Percentiles rank a stretch among this genome's conserved stretches.
Evolutionary conservation across 116 monocot species (phyloP).

Genomic region (Zostera marina): DNA sequence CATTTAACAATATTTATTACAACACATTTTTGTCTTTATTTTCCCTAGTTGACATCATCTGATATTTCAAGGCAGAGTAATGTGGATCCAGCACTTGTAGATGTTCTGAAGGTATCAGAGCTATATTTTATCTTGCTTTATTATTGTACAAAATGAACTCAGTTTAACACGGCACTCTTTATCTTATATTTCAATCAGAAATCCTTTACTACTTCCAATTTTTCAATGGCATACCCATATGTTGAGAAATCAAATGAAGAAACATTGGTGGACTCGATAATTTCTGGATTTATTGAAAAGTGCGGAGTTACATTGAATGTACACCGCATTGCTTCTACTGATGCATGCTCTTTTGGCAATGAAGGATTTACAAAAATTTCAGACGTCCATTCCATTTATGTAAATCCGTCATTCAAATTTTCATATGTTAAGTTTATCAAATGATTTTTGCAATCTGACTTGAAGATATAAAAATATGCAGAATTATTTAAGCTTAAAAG

Average conservation of each 20-base stretch:
- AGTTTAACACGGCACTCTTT: too few species aligned
- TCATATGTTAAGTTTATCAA: background rate
- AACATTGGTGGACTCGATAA: conserved; percentile 49
- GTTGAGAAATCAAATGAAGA: conserved; percentile 36
- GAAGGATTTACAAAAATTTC: conserved; percentile 33
- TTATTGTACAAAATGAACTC: too few species aligned
- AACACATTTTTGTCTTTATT: background rate
- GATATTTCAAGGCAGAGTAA: conserved; percentile 47
- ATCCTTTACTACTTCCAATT: conserved; percentile 57
- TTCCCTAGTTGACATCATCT: conserved; percentile 55
- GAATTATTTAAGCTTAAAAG: conserved; percentile 45
- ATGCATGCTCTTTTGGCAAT: conserved; percentile 39
- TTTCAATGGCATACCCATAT: conserved; percentile 86
- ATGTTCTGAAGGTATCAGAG: conserved; percentile 47
- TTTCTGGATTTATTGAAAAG: conserved; percentile 47
- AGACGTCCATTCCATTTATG: conserved; percentile 35
- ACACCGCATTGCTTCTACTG: conserved; percentile 35
- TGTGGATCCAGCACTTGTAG: conserved; percentile 38
- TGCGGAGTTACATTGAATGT: conserved; percentile 35
- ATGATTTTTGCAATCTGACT: background rate
- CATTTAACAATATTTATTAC: background rate
- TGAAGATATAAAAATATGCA: conserved; percentile 11
- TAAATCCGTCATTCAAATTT: conserved; percentile 14
- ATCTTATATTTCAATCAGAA: conserved; percentile 15
- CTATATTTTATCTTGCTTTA: background rate